Evolutionary conservation across 345 rosid species (phyloP).

Genomic region (Moringa oleifera): DNA sequence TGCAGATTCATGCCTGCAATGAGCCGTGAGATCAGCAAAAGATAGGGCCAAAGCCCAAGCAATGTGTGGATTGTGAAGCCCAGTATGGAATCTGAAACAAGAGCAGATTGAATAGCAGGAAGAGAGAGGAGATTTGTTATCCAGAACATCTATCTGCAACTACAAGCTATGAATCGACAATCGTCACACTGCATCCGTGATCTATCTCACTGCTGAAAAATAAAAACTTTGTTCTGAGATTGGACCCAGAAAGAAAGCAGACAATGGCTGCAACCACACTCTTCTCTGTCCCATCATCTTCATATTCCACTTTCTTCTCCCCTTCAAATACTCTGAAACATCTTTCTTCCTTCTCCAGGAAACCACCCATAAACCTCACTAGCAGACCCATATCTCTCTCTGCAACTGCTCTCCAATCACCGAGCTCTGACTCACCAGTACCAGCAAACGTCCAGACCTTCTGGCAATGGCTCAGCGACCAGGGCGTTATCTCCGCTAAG

Average conservation of each 20-base stretch:
- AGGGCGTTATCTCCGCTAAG: conserved; percentile 56
- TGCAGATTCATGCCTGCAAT: too few relatives aligned
- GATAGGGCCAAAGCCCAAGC: too few relatives aligned
- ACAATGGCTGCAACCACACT: conserved; percentile 23
- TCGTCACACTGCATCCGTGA: too few relatives aligned
- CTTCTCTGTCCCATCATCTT: conserved; percentile 11
- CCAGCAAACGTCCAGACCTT: conserved; percentile 44
- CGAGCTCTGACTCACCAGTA: conserved; percentile 17
- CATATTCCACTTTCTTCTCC: conserved; percentile 12
- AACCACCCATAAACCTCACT: conserved; percentile 19
- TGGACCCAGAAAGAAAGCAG: not conserved
- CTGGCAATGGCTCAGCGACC: conserved; percentile 79
- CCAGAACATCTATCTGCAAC: too few relatives aligned
- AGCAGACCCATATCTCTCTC: conserved; percentile 25
- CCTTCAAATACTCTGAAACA: conserved; percentile 13
- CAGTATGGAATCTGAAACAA: too few relatives aligned
- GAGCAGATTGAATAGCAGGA: too few relatives aligned
- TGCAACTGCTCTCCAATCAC: conserved; percentile 21
- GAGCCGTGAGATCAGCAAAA: too few relatives aligned
- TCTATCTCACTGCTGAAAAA: too few relatives aligned
- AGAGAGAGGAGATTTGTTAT: too few relatives aligned
- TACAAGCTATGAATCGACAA: too few relatives aligned
- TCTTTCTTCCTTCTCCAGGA: conserved; percentile 13
- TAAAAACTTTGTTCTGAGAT: too few relatives aligned
- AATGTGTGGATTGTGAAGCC: too few relatives aligned